Base-by-base conservation (phyloP, 352 stramenopile species). In the Phytopythium vexans region DNA sequence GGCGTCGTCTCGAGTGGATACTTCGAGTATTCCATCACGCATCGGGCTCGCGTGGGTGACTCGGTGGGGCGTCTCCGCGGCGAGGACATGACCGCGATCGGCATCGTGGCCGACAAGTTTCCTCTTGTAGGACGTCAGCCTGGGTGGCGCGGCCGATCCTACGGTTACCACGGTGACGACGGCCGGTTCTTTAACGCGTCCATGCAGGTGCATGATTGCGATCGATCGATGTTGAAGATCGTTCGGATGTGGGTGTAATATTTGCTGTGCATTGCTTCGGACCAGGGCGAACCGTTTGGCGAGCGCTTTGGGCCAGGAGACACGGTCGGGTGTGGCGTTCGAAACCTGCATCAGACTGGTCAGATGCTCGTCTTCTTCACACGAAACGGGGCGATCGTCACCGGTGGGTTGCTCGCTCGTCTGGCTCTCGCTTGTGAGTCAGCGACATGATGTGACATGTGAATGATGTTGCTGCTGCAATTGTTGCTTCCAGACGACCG, bases 161-260 rank as follows among this genome's bases (percentile, higher is more conserved):
- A 81, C 49, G 84, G 84, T 8, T 94, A 92, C 48, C 84, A 94
- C 34, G 80, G 84, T 11, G 84, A 94, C 42, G 82, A 94, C 42
- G 84, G 84, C 2, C 56, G 72, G 46, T 81, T 77, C n/a, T 94
- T 89, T 49, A 58, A 82, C 40, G 56, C 70, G 44, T 70, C 65
- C 12, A 67, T 68, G 39, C 65, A 70, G 46, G 54, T 27, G 6
- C 6, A 52, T 14, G 16, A 27, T 52, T 16, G 14, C 8, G 33
- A 15, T 31, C 32, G 31, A 21, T 43, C 10, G 32, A 37, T 9
- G 15, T 6, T 63, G 7, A 35, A 40, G n/a, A 8, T 38, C 43
- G 27, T 32, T 58, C 33, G 43, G 11, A 32, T 44, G 52, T 40
- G 43, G n/a, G 10, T 8, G 39, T 33, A 31, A 44, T 39, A 14